phyloP scores from a whole-genome alignment of 2,329 filamentous ascomycete species.

The Leptosphaerulina australis region DNA sequence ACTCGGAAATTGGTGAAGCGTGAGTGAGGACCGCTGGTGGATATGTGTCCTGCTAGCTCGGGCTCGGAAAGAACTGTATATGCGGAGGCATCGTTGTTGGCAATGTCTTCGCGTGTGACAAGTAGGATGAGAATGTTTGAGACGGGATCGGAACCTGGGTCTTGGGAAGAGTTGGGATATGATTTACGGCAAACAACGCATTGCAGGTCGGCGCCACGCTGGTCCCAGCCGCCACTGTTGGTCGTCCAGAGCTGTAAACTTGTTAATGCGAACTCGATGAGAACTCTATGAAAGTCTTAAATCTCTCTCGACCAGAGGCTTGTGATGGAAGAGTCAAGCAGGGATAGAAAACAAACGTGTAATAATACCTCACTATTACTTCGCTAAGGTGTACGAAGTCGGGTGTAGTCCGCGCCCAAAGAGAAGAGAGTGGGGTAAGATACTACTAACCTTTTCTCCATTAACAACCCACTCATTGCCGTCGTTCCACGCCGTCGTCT shows the following conservation, averaged over 20 bases:
- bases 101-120: constrained; percentile 57
- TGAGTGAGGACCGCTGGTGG: constrained; percentile 58
- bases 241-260: constrained; percentile 62
- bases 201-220: constrained; percentile 58
- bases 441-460: constrained; percentile 57
- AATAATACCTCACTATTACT: too few relatives aligned
- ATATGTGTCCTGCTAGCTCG: constrained; percentile 55
- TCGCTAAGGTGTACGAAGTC: too few relatives aligned
- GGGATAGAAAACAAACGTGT: too few relatives aligned
- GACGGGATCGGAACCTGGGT: constrained; percentile 32
- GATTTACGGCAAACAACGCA: constrained; percentile 59
- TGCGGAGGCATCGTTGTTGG: constrained; percentile 50
- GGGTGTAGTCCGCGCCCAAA: too few relatives aligned
- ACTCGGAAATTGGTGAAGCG: constrained; percentile 57
- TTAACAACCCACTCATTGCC: constrained; percentile 59
- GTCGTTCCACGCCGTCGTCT: constrained; percentile 57
- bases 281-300: too few relatives aligned
- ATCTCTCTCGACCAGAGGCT: too few relatives aligned
- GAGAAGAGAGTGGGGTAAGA: too few relatives aligned
- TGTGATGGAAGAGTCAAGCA: too few relatives aligned
- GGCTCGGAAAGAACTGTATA: constrained; percentile 57
- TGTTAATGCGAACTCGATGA: constrained; percentile 1
- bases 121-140: constrained; percentile 57
- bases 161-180: constrained; percentile 16
- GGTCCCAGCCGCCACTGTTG: constrained; percentile 61